These are phyloP conservation scores for Ganoderma meredithae DNA, from an alignment of 1,284 basidiomycete genomes.

Conservation along the genomic window DNA sequence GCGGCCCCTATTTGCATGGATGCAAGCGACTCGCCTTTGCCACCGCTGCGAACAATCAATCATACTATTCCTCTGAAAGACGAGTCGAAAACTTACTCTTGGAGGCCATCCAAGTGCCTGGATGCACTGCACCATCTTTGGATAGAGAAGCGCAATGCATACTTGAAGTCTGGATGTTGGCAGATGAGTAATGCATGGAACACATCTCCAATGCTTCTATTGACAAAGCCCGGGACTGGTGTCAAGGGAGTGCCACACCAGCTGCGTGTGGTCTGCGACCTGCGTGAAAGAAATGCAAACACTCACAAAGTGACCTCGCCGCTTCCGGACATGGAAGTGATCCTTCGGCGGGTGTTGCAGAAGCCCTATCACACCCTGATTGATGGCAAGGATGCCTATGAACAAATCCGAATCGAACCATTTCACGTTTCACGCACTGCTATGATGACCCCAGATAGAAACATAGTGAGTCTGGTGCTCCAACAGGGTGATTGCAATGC, in stretches of 20 bases:
- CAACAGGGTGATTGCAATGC: slow-evolving; percentile 49
- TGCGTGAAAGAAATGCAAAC: slow-evolving; percentile 37
- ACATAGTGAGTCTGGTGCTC: slow-evolving; percentile 34
- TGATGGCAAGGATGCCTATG: slow-evolving; percentile 10
- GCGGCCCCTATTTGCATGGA: slow-evolving; percentile 39
- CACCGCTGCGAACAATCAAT: slow-evolving; percentile 43
- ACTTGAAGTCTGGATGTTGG: slow-evolving; percentile 28
- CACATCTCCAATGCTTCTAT: slow-evolving; percentile 6
- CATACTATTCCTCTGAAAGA: slow-evolving; percentile 48
- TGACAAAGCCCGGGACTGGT: slow-evolving; percentile 15
- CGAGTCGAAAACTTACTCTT: slow-evolving; percentile 39
- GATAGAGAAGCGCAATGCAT: slow-evolving; percentile 39
- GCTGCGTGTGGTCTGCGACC: slow-evolving; percentile 35
- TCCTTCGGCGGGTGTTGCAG: slow-evolving; percentile 25
- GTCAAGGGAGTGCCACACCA: slow-evolving; percentile 14
- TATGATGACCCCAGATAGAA: slow-evolving; percentile 38
- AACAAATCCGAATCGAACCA: slow-evolving; percentile 22
- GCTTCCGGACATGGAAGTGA: slow-evolving; percentile 35
- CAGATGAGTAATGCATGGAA: neutral
- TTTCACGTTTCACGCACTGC: slow-evolving; percentile 14
- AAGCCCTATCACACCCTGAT: slow-evolving; percentile 19
- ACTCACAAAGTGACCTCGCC: slow-evolving; percentile 34
- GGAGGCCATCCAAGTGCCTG: slow-evolving; percentile 41
- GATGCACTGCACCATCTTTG: slow-evolving; percentile 39
- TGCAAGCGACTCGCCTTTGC: slow-evolving; percentile 30